phyloP scores from a whole-genome alignment of 768 basidiomycete species.

The Hygrophorus russula region DNA sequence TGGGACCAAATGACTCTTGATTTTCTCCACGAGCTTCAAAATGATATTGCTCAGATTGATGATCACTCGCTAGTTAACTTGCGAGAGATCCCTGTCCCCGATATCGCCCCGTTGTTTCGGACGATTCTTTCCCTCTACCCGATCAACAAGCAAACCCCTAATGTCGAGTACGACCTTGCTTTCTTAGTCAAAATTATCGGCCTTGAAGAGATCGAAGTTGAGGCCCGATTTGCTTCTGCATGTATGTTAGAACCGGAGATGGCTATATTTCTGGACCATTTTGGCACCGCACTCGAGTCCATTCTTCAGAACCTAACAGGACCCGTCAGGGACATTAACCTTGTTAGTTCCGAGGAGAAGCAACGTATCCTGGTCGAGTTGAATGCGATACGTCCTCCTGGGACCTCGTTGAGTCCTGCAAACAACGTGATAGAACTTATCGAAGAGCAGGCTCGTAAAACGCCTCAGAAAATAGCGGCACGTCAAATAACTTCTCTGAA shows the following conservation, averaged over 20 bases:
- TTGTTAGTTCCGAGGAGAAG: conserved; percentile 1
- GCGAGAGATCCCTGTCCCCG: background rate
- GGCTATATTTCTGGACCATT: background rate
- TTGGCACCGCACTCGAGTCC: background rate
- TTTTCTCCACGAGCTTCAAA: background rate
- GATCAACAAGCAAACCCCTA: background rate
- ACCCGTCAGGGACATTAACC: background rate
- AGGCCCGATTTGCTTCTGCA: conserved; percentile 1
- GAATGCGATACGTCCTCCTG: background rate
- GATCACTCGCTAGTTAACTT: background rate
- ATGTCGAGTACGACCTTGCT: background rate
- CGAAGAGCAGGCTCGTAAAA: conserved; percentile 3
- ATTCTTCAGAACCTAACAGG: background rate
- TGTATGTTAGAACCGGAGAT: background rate
- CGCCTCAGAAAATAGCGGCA: conserved; percentile 3
- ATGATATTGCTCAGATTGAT: background rate
- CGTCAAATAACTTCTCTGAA: background rate
- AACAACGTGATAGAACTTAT: background rate
- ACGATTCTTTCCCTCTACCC: conserved; percentile 1
- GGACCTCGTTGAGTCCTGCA: background rate
- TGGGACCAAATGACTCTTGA: conserved; percentile 2
- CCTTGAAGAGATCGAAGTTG: background rate
- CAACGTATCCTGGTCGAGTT: background rate
- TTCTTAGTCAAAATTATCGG: background rate
- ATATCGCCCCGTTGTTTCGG: background rate